Conservation (phyloP, 2,329 filamentous ascomycete genomes). For the Leptoxyphium fumago region DNA sequence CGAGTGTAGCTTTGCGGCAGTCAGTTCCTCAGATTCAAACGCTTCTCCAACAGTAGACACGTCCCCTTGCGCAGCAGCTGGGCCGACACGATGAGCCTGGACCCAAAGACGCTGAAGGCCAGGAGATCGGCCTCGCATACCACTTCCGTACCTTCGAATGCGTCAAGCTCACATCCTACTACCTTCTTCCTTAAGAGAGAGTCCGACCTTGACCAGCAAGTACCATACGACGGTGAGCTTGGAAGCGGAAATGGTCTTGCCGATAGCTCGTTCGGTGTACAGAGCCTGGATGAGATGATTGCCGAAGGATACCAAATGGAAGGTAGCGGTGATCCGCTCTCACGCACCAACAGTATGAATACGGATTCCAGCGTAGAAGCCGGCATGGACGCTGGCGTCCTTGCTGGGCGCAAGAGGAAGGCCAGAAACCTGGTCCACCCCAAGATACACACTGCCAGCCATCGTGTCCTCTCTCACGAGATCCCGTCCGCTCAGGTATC, state of each 20-base stretch:
- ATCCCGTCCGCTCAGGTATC: slow-evolving; percentile 5
- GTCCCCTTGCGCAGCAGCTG: background rate
- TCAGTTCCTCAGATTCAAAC: no score
- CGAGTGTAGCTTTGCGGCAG: no score
- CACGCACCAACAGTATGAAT: slow-evolving; percentile 12
- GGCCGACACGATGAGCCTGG: slow-evolving; percentile 2
- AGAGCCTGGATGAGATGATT: slow-evolving; percentile 41
- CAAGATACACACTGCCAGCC: slow-evolving; percentile 17
- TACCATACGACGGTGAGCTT: slow-evolving; percentile 1
- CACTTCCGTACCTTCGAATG: slow-evolving; percentile 5
- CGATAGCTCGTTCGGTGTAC: slow-evolving; percentile 41
- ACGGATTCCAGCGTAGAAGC: slow-evolving; percentile 8
- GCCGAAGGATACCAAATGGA: slow-evolving; percentile 25
- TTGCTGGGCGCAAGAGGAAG: slow-evolving; percentile 15
- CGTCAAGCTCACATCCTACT: slow-evolving; percentile 31
- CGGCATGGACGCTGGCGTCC: slow-evolving; percentile 5
- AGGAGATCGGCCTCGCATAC: slow-evolving; percentile 7
- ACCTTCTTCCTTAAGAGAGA: slow-evolving; percentile 47
- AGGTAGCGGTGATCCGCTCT: slow-evolving; percentile 8
- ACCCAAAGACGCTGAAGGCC: slow-evolving; percentile 7
- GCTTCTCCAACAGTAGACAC: no score
- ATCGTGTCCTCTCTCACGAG: slow-evolving; percentile 21
- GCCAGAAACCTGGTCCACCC: slow-evolving; percentile 22
- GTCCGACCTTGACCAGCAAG: slow-evolving; percentile 28
- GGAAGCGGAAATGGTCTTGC: slow-evolving; percentile 3